These are phyloP conservation scores for Mycena polygramma DNA, from an alignment of 768 basidiomycete species.

Conservation along the genomic window DNA sequence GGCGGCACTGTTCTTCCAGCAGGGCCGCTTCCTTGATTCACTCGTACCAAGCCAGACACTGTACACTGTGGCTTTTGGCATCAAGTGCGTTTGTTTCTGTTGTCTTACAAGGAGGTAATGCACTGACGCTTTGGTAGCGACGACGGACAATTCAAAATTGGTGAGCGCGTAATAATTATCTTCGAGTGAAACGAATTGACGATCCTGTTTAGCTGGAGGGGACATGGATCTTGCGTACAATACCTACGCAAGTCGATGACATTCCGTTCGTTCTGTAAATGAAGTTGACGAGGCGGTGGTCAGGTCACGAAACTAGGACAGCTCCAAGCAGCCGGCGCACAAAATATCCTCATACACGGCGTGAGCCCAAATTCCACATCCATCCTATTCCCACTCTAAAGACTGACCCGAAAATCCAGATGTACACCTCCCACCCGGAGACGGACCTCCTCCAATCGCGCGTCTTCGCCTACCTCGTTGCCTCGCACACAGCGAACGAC, in stretches of 20 bases:
- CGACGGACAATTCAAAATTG: constrained; percentile 45
- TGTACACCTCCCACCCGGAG: constrained; percentile 47
- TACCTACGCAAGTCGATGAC: constrained; percentile 38
- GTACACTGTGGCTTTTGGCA: constrained; percentile 48
- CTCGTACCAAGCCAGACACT: constrained; percentile 45
- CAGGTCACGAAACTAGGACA: constrained; percentile 45
- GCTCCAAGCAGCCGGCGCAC: constrained; percentile 46
- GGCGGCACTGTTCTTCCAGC: constrained; percentile 44
- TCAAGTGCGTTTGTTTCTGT: constrained; percentile 47
- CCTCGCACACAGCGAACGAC: constrained; percentile 43
- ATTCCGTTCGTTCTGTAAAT: background rate
- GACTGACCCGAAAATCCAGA: constrained; percentile 31
- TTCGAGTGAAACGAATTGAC: too few species aligned
- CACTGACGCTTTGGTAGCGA: constrained; percentile 31
- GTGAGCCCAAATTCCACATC: constrained; percentile 23
- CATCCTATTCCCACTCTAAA: background rate
- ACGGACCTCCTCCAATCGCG: constrained; percentile 45
- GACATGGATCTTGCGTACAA: constrained; percentile 40
- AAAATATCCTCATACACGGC: constrained; percentile 49
- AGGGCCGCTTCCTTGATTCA: constrained; percentile 46
- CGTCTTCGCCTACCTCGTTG: constrained; percentile 44
- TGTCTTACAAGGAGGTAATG: background rate
- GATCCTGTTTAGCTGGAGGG: constrained; percentile 39
- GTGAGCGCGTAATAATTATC: constrained; percentile 8
- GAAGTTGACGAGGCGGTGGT: too few species aligned